Conservation (phyloP, 106 monocot genomes). For the Dendrobium officinale region DNA sequence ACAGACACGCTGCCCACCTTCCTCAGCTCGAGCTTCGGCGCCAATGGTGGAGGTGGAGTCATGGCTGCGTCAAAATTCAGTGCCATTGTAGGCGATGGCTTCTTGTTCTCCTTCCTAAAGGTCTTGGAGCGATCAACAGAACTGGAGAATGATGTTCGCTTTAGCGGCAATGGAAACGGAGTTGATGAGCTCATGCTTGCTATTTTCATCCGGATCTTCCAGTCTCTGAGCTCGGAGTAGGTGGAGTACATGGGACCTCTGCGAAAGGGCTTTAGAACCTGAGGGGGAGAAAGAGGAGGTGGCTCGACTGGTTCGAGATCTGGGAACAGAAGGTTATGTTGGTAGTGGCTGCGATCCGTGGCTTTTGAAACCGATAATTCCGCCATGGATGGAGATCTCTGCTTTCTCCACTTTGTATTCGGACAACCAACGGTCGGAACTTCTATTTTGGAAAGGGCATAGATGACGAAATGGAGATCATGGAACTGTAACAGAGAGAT, state of each 20-base stretch:
- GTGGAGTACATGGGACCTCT: neutral
- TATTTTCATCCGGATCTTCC: neutral
- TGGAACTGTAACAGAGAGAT: neutral
- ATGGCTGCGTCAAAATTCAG: neutral
- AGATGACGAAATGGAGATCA: neutral
- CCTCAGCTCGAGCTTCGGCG: constrained; percentile 3
- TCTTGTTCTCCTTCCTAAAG: constrained; percentile 9
- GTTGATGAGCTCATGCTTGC: neutral
- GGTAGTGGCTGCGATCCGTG: neutral
- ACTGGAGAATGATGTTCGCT: neutral
- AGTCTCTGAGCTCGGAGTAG: constrained; percentile 5
- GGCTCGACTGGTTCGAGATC: neutral
- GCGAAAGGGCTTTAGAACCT: neutral
- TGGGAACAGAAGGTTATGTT: neutral
- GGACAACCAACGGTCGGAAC: neutral
- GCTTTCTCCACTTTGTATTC: neutral
- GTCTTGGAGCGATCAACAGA: neutral
- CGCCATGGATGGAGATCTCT: neutral
- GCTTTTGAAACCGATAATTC: neutral
- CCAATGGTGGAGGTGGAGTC: constrained; percentile 2
- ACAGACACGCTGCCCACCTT: neutral
- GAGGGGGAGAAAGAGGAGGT: neutral
- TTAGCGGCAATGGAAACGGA: neutral
- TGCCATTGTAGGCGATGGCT: neutral
- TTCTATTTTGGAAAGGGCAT: neutral